A percentile compares a stretch with the other conserved stretches of the same genome.
These are phyloP conservation scores for Penicillium sp. DNA, from an alignment of 2,329 filamentous ascomycete genomes.

Conservation along the genomic window DNA sequence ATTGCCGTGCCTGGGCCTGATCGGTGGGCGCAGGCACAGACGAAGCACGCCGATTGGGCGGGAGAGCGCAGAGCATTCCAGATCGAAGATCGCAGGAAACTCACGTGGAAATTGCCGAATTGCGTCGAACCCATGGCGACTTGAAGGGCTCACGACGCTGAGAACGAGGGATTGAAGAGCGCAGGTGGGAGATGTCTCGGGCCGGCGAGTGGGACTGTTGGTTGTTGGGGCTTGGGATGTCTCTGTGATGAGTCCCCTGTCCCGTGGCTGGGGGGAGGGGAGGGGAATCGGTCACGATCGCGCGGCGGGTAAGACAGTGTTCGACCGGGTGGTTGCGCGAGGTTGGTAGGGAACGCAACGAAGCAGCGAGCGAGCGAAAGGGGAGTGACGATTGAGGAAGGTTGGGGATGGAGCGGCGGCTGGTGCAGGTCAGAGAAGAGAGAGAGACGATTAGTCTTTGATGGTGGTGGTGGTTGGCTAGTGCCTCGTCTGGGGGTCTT, in stretches of 20 bases:
- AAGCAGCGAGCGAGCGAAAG: neutral
- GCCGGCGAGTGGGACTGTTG: neutral
- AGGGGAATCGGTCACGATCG: conserved; percentile 27
- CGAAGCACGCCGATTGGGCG: conserved; percentile 7
- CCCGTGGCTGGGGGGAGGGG: conserved; percentile 28
- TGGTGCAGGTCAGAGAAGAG: neutral
- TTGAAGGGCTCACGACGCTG: conserved; percentile 9
- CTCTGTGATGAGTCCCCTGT: conserved; percentile 22
- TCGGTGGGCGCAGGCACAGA: neutral
- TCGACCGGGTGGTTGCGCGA: neutral
- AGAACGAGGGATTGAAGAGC: conserved; percentile 5
- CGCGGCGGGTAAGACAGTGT: neutral
- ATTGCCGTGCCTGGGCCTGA: neutral
- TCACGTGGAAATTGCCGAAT: conserved; percentile 63
- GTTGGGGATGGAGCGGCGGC: neutral
- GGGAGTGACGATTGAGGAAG: neutral
- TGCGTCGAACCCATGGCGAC: conserved; percentile 55
- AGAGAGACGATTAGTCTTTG: neutral
- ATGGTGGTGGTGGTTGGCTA: neutral
- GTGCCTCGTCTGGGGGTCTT: neutral
- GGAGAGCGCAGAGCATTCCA: conserved; percentile 13
- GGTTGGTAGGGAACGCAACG: neutral
- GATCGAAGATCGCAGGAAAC: conserved; percentile 25
- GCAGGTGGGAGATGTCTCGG: conserved; percentile 1
- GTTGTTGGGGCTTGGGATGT: conserved; percentile 5